These are phyloP conservation scores for Xylaria hypoxylon DNA, from an alignment of 2,329 filamentous ascomycete species.

Conservation along the genomic window DNA sequence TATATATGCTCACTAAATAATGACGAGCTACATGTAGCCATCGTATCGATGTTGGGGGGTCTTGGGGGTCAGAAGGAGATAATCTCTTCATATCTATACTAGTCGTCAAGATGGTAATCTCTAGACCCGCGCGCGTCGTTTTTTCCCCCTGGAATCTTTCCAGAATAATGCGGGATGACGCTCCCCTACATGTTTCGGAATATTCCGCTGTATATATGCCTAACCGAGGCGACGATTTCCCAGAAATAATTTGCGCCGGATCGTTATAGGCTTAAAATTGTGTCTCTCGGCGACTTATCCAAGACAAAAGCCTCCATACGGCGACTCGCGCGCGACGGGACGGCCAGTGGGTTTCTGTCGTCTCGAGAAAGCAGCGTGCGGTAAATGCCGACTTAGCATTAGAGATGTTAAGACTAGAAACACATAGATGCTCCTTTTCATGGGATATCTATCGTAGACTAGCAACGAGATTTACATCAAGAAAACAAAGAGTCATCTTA, in stretches of 20 bases:
- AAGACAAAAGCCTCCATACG: not conserved
- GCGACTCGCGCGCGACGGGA: not conserved
- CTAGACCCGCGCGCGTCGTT: not conserved
- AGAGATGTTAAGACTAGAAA: not conserved
- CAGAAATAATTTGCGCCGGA: not conserved
- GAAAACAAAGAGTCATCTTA: not conserved
- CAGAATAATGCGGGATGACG: conserved; percentile 39
- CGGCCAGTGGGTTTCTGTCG: not conserved
- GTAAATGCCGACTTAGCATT: too few species aligned
- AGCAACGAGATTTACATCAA: not conserved
- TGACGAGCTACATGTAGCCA: conserved; percentile 1
- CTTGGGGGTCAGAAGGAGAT: conserved; percentile 2
- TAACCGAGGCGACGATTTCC: conserved; percentile 10
- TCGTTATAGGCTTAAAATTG: not conserved
- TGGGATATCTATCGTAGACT: not conserved
- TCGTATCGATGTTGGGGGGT: conserved; percentile 6
- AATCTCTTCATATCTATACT: too few species aligned
- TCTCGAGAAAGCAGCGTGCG: too few species aligned
- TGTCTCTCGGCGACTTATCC: conserved; percentile 7
- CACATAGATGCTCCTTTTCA: not conserved
- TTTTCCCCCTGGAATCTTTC: conserved; percentile 35
- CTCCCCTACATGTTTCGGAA: conserved; percentile 29
- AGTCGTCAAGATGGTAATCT: too few species aligned
- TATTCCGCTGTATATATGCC: conserved; percentile 18
- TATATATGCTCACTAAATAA: conserved; percentile 3